A percentile compares a stretch with the other conserved stretches of the same genome.
Conservation (phyloP, 768 basidiomycete genomes). For the Phaffia tasmanica region DNA sequence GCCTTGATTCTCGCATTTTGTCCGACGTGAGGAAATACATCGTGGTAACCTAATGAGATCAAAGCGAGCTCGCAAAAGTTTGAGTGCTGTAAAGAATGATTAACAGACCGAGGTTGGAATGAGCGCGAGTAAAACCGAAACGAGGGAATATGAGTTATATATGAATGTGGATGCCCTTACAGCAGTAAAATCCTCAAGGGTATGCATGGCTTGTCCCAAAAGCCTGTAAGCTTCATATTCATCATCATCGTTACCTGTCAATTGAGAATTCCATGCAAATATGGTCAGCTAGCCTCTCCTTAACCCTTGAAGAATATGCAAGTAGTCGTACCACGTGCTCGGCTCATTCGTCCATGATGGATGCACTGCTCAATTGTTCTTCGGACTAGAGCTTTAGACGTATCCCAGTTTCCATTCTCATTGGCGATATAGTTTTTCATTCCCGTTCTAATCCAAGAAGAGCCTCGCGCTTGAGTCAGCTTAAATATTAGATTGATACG, state of each 20-base stretch:
- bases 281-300: no score
- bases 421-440: conserved; percentile 72
- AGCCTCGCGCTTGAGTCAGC: neutral
- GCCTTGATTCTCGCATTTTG: conserved; percentile 62
- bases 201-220: conserved; percentile 48
- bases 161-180: neutral
- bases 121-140: conserved; percentile 18
- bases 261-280: neutral
- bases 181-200: conserved; percentile 21
- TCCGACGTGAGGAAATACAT: conserved; percentile 82
- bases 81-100: conserved; percentile 73
- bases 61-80: conserved; percentile 67
- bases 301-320: no score
- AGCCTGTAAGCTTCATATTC: conserved; percentile 52
- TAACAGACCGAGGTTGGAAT: conserved; percentile 45
- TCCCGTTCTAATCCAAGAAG: neutral
- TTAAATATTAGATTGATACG: conserved; percentile 39
- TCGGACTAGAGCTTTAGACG: conserved; percentile 36
- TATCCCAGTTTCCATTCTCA: conserved; percentile 60
- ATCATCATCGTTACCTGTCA: conserved; percentile 43
- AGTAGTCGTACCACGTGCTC: no score
- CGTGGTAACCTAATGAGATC: conserved; percentile 55
- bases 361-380: conserved; percentile 68
- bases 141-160: conserved; percentile 29
- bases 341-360: conserved; percentile 49